These are phyloP conservation scores for Plantago ovata DNA, from an alignment of 257 asterid genomes.

Conservation along the genomic window DNA sequence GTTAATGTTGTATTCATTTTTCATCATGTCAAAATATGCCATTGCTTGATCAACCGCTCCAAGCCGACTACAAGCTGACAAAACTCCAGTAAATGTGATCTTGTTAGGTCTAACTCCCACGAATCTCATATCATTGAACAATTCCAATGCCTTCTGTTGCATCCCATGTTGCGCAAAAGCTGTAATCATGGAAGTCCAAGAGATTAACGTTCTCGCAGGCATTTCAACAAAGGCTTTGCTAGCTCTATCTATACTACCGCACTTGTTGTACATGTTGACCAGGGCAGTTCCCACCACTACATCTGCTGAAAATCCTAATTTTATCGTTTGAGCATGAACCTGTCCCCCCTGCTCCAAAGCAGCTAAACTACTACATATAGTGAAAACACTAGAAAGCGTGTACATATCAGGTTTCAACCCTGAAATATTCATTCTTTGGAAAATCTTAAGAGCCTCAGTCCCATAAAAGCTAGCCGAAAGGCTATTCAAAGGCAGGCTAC, in stretches of 20 bases:
- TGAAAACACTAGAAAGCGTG: constrained; percentile 67
- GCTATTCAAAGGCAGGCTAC: constrained; percentile 42
- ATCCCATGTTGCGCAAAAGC: constrained; percentile 73
- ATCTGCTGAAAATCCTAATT: constrained; percentile 66
- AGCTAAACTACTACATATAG: constrained; percentile 64
- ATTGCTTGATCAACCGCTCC: constrained; percentile 73
- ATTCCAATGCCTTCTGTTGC: constrained; percentile 58
- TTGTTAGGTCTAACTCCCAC: constrained; percentile 79
- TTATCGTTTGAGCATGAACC: constrained; percentile 76
- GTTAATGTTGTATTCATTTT: constrained; percentile 48
- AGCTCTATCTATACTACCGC: constrained; percentile 78
- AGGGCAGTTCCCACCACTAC: constrained; percentile 83
- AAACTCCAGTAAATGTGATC: constrained; percentile 76
- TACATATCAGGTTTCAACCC: constrained; percentile 78
- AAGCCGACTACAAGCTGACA: constrained; percentile 89
- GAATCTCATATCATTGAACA: constrained; percentile 81
- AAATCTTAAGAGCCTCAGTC: constrained; percentile 65
- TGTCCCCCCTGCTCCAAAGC: constrained; percentile 92
- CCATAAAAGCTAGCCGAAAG: constrained; percentile 56
- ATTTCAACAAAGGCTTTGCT: constrained; percentile 78
- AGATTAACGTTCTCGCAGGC: constrained; percentile 68
- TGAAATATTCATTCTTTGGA: constrained; percentile 46
- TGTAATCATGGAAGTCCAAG: constrained; percentile 88
- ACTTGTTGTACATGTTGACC: constrained; percentile 83
- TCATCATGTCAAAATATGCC: constrained; percentile 71